A percentile compares a stretch with the other conserved stretches of the same genome.
These are phyloP conservation scores for Schwanniomyces polymorphus DNA, from an alignment of 805 yeast genomes.

Conservation along the genomic window DNA sequence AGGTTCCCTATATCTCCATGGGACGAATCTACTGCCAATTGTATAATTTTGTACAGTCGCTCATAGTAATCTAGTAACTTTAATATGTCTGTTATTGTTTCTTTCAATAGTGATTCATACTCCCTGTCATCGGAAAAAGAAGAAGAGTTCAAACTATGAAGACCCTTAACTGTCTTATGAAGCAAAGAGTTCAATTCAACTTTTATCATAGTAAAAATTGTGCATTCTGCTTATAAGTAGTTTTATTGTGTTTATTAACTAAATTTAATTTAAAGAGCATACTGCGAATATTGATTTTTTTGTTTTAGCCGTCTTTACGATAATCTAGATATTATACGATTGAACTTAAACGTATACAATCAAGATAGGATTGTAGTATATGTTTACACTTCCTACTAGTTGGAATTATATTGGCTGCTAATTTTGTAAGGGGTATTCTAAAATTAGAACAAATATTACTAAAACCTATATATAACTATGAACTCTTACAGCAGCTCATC, in stretches of 20 bases:
- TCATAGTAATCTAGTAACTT: constrained; percentile 15
- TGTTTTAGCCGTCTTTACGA: not conserved
- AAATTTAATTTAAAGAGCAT: not conserved
- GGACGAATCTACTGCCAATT: constrained; percentile 4
- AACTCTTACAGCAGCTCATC: not conserved
- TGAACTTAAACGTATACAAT: not conserved
- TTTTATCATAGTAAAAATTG: constrained; percentile 1
- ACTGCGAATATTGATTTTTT: not conserved
- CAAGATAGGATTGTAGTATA: too few relatives aligned
- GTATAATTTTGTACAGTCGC: constrained; percentile 9
- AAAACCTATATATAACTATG: not conserved
- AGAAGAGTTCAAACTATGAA: constrained; percentile 14
- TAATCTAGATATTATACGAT: not conserved
- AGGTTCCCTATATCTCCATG: constrained; percentile 5
- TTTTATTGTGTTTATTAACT: not conserved
- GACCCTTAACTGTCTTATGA: constrained; percentile 15
- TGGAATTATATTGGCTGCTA: not conserved
- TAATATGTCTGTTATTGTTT: constrained; percentile 12
- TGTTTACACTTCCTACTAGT: too few relatives aligned
- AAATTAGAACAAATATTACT: not conserved
- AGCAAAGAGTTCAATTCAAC: constrained; percentile 14
- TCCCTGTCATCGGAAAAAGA: constrained; percentile 1
- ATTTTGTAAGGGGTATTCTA: not conserved
- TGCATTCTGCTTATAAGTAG: not conserved
- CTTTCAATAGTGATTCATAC: constrained; percentile 13